Conservation (phyloP, 2,329 filamentous ascomycete genomes). For the Fusarium protoensiforme region DNA sequence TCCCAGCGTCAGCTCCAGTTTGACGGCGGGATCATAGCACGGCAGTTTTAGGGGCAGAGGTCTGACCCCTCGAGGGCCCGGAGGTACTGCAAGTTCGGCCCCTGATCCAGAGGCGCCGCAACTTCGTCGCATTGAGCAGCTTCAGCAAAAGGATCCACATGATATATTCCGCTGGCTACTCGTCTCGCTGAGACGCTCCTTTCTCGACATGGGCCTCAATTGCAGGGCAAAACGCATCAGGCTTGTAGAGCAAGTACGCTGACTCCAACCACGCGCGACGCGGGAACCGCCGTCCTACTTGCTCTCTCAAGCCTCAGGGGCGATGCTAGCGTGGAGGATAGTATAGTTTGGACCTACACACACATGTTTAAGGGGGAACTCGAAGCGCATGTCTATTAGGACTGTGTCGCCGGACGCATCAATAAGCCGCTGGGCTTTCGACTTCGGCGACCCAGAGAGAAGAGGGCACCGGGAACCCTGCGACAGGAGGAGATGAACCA, state of each 20-base stretch:
- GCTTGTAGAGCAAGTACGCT: constrained; percentile 9
- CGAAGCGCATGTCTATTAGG: constrained; percentile 30
- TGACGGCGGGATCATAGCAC: constrained; percentile 24
- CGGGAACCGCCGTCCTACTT: constrained; percentile 7
- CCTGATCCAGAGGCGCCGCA: constrained; percentile 24
- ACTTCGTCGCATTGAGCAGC: constrained; percentile 24
- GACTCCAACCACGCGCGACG: constrained; percentile 12
- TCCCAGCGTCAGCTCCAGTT: constrained; percentile 24
- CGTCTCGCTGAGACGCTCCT: not conserved
- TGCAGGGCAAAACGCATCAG: constrained; percentile 36
- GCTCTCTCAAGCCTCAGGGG: constrained; percentile 13
- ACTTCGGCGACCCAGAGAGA: not conserved
- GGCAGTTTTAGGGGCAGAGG: not conserved
- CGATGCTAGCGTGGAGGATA: not conserved
- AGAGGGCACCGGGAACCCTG: not conserved
- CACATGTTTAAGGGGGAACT: constrained; percentile 23
- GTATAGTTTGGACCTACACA: constrained; percentile 11
- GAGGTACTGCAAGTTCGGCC: not conserved
- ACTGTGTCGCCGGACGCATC: constrained; percentile 25
- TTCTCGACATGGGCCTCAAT: constrained; percentile 31
- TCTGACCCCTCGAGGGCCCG: not conserved
- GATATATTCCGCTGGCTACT: not conserved
- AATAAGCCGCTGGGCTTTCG: not conserved
- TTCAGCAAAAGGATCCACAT: not conserved
- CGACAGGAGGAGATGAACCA: constrained; percentile 15